These are phyloP conservation scores for Fusarium falciforme DNA, from an alignment of 2,329 filamentous ascomycete genomes.

Conservation along the genomic window DNA sequence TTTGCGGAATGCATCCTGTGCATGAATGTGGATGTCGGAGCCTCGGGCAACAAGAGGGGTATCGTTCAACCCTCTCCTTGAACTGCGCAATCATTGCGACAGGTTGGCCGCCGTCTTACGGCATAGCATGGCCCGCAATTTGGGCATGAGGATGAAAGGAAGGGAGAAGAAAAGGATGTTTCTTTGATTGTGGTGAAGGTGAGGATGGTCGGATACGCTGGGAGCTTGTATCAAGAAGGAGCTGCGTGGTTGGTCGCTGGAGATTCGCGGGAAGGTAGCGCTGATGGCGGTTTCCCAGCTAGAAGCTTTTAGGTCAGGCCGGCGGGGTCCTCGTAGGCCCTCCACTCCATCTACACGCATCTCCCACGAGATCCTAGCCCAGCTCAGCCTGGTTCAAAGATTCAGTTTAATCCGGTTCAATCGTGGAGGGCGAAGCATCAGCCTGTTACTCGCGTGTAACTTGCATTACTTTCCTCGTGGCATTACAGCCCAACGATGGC, in stretches of 20 bases:
- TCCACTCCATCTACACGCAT: neutral
- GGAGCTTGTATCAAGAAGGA: conserved; percentile 8
- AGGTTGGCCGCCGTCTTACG: neutral
- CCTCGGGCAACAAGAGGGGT: neutral
- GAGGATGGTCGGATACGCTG: conserved; percentile 7
- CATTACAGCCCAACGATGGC: neutral
- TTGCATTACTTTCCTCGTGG: neutral
- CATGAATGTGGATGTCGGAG: neutral
- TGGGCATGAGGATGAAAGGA: neutral
- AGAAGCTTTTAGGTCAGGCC: neutral
- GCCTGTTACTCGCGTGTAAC: conserved; percentile 17
- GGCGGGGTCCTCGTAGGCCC: neutral
- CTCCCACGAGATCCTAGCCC: conserved; percentile 29
- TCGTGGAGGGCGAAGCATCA: conserved; percentile 11
- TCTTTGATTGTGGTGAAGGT: conserved; percentile 2
- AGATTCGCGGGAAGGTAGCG: neutral
- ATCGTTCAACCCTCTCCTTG: neutral
- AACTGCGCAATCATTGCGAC: neutral
- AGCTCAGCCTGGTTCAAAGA: conserved; percentile 22
- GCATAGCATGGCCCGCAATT: neutral
- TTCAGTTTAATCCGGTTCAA: conserved; percentile 10
- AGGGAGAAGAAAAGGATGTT: neutral
- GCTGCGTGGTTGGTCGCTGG: neutral
- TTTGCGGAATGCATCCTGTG: neutral
- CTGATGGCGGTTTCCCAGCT: conserved; percentile 1